Evolutionary conservation across 805 yeast genomes (phyloP).

Genomic region (Debaryomyces hansenii): DNA sequence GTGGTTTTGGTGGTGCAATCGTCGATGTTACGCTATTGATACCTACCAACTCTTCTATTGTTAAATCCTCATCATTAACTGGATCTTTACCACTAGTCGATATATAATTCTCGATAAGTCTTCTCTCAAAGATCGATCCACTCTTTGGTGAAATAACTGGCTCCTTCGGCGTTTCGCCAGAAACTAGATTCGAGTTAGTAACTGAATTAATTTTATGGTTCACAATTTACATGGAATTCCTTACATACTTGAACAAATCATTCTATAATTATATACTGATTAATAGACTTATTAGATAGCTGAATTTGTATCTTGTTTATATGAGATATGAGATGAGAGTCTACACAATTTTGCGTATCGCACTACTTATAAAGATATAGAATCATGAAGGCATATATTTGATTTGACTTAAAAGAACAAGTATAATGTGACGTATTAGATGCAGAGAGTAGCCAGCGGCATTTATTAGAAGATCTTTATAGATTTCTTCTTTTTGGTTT

Average conservation of each 20-base stretch:
- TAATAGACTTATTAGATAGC: neutral
- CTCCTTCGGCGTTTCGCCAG: slow-evolving; percentile 67
- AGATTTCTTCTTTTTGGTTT: too few relatives aligned
- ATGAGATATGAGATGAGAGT: slow-evolving; percentile 1
- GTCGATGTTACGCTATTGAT: slow-evolving; percentile 17
- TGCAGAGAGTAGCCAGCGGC: too few relatives aligned
- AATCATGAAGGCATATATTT: too few relatives aligned
- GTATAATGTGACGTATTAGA: too few relatives aligned
- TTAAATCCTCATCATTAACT: slow-evolving; percentile 60
- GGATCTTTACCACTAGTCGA: slow-evolving; percentile 75
- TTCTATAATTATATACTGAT: slow-evolving; percentile 1
- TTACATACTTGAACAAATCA: slow-evolving; percentile 24
- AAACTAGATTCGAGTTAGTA: slow-evolving; percentile 33
- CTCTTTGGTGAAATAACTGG: slow-evolving; percentile 80
- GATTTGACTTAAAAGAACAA: too few relatives aligned
- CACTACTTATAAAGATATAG: neutral
- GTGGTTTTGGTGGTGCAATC: slow-evolving; percentile 40
- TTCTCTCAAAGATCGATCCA: slow-evolving; percentile 67
- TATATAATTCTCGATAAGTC: slow-evolving; percentile 60
- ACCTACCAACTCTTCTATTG: slow-evolving; percentile 56
- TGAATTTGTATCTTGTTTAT: neutral
- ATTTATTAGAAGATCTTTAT: too few relatives aligned
- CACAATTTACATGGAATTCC: neutral
- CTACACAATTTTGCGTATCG: neutral
- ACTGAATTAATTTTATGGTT: neutral